Percentiles rank a stretch among this genome's conserved stretches.
phyloP scores from a whole-genome alignment of 78 protist genomes.

The Dictyostelium purpureum region DNA sequence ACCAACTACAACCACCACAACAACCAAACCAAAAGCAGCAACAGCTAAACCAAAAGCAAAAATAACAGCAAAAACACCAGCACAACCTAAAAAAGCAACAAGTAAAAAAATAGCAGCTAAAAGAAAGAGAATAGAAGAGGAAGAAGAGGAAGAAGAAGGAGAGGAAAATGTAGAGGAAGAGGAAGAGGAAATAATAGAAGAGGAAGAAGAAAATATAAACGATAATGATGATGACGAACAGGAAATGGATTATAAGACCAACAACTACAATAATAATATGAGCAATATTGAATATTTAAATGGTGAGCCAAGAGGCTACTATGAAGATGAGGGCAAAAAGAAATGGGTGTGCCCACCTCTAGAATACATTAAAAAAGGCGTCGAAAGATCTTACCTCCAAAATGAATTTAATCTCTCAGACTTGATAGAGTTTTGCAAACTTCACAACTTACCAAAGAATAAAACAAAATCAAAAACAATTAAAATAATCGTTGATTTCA shows the following conservation, averaged over 20 bases:
- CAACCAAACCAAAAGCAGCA: conserved; percentile 1
- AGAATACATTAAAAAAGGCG: not conserved
- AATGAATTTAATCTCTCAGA: not conserved
- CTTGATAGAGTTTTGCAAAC: not conserved
- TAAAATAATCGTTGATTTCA: not conserved
- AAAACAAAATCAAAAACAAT: not conserved
- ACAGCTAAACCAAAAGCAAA: not conserved
- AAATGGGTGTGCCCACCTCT: not conserved
- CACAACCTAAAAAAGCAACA: not conserved
- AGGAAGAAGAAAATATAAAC: not conserved
- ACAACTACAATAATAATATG: not conserved
- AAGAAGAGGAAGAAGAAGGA: not conserved
- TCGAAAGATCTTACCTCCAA: not conserved
- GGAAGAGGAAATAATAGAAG: not conserved
- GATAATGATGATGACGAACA: not conserved
- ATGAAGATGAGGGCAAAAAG: not conserved
- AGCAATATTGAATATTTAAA: too few relatives aligned
- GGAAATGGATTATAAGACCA: not conserved
- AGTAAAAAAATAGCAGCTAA: not conserved
- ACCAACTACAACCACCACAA: not conserved
- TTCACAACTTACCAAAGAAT: not conserved
- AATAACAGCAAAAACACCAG: not conserved
- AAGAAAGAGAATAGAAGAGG: not conserved
- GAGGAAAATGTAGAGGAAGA: not conserved
- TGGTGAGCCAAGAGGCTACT: not conserved